Evolutionary conservation across 371 early-diverging fungal genomes (phyloP).

Genomic region (Lichtheimia ornata): DNA sequence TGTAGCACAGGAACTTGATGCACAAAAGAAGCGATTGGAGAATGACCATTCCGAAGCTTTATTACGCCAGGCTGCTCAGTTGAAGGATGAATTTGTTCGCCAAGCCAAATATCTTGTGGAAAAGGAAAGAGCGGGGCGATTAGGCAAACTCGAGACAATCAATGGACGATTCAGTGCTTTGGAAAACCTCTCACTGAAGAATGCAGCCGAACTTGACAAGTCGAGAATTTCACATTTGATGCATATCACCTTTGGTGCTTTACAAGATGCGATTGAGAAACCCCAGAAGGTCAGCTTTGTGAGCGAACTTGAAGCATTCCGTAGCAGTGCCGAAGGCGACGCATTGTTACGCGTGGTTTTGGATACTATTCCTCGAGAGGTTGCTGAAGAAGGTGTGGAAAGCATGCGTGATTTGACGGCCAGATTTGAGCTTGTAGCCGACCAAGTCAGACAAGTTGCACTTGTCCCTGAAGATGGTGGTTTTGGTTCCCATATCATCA

Average conservation of each 20-base stretch:
- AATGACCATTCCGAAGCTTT: slow-evolving; percentile 44
- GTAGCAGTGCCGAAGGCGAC: slow-evolving; percentile 50
- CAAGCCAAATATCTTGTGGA: slow-evolving; percentile 80
- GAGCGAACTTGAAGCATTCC: slow-evolving; percentile 65
- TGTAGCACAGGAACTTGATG: slow-evolving; percentile 37
- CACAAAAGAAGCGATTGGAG: slow-evolving; percentile 37
- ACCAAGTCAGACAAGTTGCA: slow-evolving; percentile 72
- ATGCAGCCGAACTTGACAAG: slow-evolving; percentile 54
- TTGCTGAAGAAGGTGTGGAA: slow-evolving; percentile 64
- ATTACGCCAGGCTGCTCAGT: slow-evolving; percentile 44
- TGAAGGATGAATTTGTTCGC: slow-evolving; percentile 60
- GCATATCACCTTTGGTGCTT: slow-evolving; percentile 47
- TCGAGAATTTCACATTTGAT: slow-evolving; percentile 52
- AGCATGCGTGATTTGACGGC: slow-evolving; percentile 66
- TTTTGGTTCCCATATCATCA: slow-evolving; percentile 75
- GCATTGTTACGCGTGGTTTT: slow-evolving; percentile 63
- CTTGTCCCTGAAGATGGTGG: slow-evolving; percentile 88
- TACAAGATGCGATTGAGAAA: slow-evolving; percentile 43
- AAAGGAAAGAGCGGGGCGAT: slow-evolving; percentile 83
- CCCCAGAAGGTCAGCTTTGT: slow-evolving; percentile 57
- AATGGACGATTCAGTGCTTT: slow-evolving; percentile 72
- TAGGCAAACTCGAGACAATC: slow-evolving; percentile 81
- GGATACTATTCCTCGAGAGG: slow-evolving; percentile 54
- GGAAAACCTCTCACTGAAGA: slow-evolving; percentile 58
- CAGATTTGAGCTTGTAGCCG: slow-evolving; percentile 71